These are phyloP conservation scores for Fusarium metavorans DNA, from an alignment of 2,329 filamentous ascomycete genomes.

Conservation along the genomic window DNA sequence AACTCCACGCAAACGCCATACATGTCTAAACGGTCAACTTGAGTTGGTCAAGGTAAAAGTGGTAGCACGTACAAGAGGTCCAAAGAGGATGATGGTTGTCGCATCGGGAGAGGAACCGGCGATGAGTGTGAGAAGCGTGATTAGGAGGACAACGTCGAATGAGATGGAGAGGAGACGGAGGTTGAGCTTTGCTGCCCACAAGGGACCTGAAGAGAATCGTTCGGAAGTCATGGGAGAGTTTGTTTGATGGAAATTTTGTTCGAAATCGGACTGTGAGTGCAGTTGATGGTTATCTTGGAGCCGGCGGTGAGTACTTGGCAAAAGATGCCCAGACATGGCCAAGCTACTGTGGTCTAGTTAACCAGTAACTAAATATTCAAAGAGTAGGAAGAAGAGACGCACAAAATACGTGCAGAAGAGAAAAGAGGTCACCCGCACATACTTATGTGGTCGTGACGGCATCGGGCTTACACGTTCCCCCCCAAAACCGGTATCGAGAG, in stretches of 20 bases:
- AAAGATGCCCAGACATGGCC: not conserved
- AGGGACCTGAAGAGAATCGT: not conserved
- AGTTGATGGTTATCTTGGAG: not conserved
- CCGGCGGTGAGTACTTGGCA: not conserved
- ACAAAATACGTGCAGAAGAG: not conserved
- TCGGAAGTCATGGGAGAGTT: not conserved
- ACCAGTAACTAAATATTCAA: not conserved
- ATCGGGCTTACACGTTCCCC: not conserved
- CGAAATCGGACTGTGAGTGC: not conserved
- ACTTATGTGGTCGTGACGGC: not conserved
- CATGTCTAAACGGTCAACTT: not conserved
- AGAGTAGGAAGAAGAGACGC: not conserved
- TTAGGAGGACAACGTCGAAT: slow-evolving; percentile 16
- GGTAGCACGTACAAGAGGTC: slow-evolving; percentile 9
- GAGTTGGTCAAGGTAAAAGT: not conserved
- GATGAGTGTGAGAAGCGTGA: slow-evolving; percentile 7
- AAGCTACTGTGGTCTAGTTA: not conserved
- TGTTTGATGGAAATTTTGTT: not conserved
- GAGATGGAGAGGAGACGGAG: slow-evolving; percentile 28
- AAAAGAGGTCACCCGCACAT: not conserved
- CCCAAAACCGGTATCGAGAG: not conserved
- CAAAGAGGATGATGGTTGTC: slow-evolving; percentile 7
- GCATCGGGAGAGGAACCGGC: not conserved
- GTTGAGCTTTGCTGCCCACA: slow-evolving; percentile 23
- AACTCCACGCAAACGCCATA: slow-evolving; percentile 16